Evolutionary conservation across 2,329 filamentous ascomycete species (phyloP).

Genomic region (Colletotrichum aenigma): DNA sequence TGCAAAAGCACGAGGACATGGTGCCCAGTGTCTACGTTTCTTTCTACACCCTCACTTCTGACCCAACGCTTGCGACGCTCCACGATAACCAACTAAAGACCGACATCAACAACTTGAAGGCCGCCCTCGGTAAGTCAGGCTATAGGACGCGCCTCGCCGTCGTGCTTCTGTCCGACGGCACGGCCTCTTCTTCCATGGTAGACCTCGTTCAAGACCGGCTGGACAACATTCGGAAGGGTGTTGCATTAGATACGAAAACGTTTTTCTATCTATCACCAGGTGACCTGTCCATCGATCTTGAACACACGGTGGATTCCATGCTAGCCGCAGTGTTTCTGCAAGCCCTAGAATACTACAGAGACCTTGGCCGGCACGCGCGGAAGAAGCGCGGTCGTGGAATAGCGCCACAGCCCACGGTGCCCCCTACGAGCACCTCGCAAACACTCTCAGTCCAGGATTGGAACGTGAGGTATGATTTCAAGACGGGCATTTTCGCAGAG

Average conservation of each 20-base stretch:
- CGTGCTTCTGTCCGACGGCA: constrained; percentile 75
- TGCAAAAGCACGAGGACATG: constrained; percentile 85
- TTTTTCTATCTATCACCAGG: constrained; percentile 85
- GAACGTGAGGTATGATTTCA: constrained; percentile 95
- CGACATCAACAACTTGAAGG: constrained; percentile 81
- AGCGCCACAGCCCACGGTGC: constrained; percentile 80
- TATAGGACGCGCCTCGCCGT: constrained; percentile 81
- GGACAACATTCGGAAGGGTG: constrained; percentile 77
- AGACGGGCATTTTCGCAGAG: constrained; percentile 87
- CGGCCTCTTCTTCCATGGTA: constrained; percentile 45
- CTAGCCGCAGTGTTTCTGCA: constrained; percentile 74
- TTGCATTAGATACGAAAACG: constrained; percentile 80
- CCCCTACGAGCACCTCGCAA: constrained; percentile 86
- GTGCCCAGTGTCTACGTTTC: constrained; percentile 81
- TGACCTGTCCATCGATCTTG: constrained; percentile 72
- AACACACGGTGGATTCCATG: constrained; percentile 75
- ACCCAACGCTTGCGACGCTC: constrained; percentile 75
- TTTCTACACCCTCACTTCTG: constrained; percentile 78
- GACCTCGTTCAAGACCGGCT: constrained; percentile 74
- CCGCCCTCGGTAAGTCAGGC: constrained; percentile 68
- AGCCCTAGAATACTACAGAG: constrained; percentile 88
- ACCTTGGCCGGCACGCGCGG: constrained; percentile 88
- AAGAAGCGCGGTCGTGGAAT: constrained; percentile 84
- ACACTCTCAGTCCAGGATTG: constrained; percentile 85
- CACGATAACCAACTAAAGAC: constrained; percentile 87